phyloP scores from a whole-genome alignment of 2,329 filamentous ascomycete genomes.

The Ceratocystis papillata region DNA sequence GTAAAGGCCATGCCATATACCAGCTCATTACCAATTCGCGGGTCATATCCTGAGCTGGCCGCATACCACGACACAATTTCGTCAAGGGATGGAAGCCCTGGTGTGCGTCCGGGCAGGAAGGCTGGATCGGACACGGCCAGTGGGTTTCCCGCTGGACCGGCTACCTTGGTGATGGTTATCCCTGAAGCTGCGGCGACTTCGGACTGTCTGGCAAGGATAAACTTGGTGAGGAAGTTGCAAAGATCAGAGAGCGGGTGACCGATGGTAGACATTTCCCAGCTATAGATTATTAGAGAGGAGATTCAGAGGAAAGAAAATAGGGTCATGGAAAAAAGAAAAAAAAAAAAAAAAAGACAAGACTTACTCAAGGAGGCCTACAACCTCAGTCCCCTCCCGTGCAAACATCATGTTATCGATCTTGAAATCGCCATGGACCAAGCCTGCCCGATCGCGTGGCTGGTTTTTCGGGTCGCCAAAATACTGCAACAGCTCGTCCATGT shows the following conservation, averaged over 20 bases:
- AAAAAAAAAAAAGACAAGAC: conserved; percentile 31
- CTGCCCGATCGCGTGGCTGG: conserved; percentile 67
- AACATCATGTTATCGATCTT: conserved; percentile 91
- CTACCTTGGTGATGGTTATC: conserved; percentile 26
- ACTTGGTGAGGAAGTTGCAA: conserved; percentile 55
- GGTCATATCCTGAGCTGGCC: conserved; percentile 56
- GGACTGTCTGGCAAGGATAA: conserved; percentile 32
- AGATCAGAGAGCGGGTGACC: conserved; percentile 92
- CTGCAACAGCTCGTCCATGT: conserved; percentile 65
- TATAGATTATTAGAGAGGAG: conserved; percentile 28
- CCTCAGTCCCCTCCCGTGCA: conserved; percentile 73
- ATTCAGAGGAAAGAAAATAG: background rate
- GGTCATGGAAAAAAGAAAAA: background rate
- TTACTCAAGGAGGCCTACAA: conserved; percentile 84
- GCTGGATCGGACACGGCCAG: conserved; percentile 30
- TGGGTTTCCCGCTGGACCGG: conserved; percentile 26
- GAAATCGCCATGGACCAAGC: conserved; percentile 88
- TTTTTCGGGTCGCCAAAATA: conserved; percentile 62
- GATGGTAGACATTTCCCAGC: conserved; percentile 96
- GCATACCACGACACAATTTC: conserved; percentile 37
- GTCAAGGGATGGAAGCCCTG: conserved; percentile 46
- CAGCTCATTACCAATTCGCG: conserved; percentile 42
- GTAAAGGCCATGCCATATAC: conserved; percentile 53
- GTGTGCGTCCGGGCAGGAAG: conserved; percentile 53
- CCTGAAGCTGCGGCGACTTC: conserved; percentile 27